Evolutionary conservation across 1,139 yeast species (phyloP).

Genomic region (Magnusiomyces paraingens): DNA sequence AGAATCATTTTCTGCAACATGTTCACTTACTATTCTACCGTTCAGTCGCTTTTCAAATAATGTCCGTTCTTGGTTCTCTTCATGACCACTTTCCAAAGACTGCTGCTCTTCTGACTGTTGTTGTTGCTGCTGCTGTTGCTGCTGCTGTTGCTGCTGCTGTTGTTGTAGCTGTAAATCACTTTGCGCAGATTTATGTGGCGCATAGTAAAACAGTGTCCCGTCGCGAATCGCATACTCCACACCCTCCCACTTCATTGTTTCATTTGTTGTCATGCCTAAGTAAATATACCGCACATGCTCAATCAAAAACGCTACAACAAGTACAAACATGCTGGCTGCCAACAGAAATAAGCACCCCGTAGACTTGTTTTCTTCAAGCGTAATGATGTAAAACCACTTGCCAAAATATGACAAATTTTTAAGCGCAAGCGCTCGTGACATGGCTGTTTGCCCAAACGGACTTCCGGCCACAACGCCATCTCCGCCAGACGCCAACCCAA

Average conservation of each 20-base stretch:
- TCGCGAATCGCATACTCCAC: conserved; percentile 54
- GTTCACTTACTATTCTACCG: too few relatives aligned
- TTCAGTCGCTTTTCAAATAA: too few relatives aligned
- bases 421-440: conserved; percentile 1
- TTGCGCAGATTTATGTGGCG: not conserved
- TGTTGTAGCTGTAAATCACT: too few relatives aligned
- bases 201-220: conserved; percentile 38
- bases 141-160: too few relatives aligned
- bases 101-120: conserved; percentile 12
- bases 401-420: conserved; percentile 15
- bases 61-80: too few relatives aligned
- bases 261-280: conserved; percentile 89
- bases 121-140: too few relatives aligned
- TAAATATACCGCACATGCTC: conserved; percentile 60
- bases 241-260: conserved; percentile 75
- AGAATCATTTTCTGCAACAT: too few relatives aligned
- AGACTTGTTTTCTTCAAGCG: conserved; percentile 34
- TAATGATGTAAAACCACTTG: conserved; percentile 28
- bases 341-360: conserved; percentile 50
- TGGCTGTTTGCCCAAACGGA: conserved; percentile 10
- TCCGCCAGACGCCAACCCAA: not conserved
- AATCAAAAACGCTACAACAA: conserved; percentile 51
- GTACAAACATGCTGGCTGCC: conserved; percentile 43
- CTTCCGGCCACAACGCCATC: not conserved
- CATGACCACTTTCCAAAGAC: not conserved